These are phyloP conservation scores for Annona squamosa DNA, from an alignment of 164 flowering plant genomes.

Conservation along the genomic window DNA sequence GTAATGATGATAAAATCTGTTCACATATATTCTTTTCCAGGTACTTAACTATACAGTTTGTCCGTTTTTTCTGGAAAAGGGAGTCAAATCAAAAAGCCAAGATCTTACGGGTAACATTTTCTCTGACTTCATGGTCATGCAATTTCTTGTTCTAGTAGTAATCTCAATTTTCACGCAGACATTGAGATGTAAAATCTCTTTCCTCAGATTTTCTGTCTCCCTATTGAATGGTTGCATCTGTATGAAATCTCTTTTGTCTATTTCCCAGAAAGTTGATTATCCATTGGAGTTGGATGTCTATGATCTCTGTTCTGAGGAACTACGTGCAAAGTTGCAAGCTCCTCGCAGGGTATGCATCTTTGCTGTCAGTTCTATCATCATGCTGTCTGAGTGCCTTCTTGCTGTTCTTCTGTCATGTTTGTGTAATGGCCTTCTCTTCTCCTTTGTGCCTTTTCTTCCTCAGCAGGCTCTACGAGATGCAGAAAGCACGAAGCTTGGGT, in stretches of 20 bases:
- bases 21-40: conserved; percentile 26
- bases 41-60: conserved; percentile 95
- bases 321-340: conserved; percentile 60
- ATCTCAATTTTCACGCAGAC: neutral
- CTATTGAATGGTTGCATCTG: neutral
- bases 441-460: neutral
- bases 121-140: conserved; percentile 3
- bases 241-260: neutral
- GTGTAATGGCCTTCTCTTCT: neutral
- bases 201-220: neutral
- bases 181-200: neutral
- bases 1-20: neutral
- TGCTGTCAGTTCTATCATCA: neutral
- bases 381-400: neutral
- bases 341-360: conserved; percentile 65
- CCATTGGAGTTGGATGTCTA: conserved; percentile 90
- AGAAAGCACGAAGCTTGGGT: conserved; percentile 79
- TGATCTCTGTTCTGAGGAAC: conserved; percentile 90
- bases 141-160: conserved; percentile 1
- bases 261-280: conserved; percentile 86
- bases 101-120: conserved; percentile 73
- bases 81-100: conserved; percentile 97
- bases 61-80: conserved; percentile 98
- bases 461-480: conserved; percentile 57
- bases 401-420: too few relatives aligned